Conservation (phyloP, 345 rosid species). For the Acer saccharum region DNA sequence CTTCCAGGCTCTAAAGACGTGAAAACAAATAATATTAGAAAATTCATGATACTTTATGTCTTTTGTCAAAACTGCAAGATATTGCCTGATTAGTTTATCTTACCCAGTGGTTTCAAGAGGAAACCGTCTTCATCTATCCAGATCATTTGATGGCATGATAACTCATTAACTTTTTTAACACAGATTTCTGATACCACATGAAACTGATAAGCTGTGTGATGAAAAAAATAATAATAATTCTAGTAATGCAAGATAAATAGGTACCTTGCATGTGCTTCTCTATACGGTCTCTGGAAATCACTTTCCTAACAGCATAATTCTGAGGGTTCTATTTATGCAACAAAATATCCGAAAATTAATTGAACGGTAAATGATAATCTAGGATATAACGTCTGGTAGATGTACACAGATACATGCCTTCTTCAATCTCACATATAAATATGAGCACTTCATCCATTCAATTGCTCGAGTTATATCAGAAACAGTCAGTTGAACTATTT, state of each 20-base stretch:
- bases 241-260: constrained; percentile 8
- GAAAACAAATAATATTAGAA: constrained; percentile 16
- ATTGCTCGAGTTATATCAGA: constrained; percentile 83
- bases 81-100: constrained; percentile 11
- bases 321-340: constrained; percentile 71
- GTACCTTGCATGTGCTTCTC: constrained; percentile 92
- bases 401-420: constrained; percentile 50
- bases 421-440: constrained; percentile 87
- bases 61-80: constrained; percentile 15
- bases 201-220: constrained; percentile 25
- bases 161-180: constrained; percentile 75
- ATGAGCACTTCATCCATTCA: constrained; percentile 99
- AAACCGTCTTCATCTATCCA: constrained; percentile 90
- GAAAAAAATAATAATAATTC: constrained; percentile 15
- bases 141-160: constrained; percentile 84
- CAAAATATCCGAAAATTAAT: constrained; percentile 10
- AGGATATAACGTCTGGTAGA: constrained; percentile 4
- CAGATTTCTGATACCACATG: constrained; percentile 57
- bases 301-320: constrained; percentile 78
- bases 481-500: constrained; percentile 91
- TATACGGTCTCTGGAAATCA: constrained; percentile 67
- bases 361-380: constrained; percentile 13
- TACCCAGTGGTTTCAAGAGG: constrained; percentile 90
- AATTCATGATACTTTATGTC: constrained; percentile 13
- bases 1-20: constrained; percentile 74